phyloP scores from a whole-genome alignment of 495 filamentous ascomycete genomes.

The Xylaria cubensis region DNA sequence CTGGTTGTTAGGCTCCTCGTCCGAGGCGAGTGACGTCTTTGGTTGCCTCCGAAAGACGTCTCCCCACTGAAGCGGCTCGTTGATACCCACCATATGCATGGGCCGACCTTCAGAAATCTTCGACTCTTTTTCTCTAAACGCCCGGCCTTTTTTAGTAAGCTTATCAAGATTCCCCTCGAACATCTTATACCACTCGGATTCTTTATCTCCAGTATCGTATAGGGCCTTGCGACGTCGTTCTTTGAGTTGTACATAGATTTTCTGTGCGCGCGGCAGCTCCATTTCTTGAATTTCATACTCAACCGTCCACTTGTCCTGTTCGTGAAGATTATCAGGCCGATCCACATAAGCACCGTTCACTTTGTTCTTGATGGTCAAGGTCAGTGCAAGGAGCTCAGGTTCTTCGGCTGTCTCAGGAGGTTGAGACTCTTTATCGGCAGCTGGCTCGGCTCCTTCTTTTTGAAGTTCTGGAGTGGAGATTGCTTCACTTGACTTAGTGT shows the following conservation, averaged over 20 bases:
- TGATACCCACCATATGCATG: constrained; percentile 42
- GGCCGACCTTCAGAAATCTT: constrained; percentile 28
- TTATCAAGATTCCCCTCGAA: constrained; percentile 42
- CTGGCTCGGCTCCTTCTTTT: background rate
- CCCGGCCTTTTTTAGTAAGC: constrained; percentile 38
- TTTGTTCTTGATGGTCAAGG: constrained; percentile 71
- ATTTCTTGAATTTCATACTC: constrained; percentile 76
- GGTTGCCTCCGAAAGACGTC: constrained; percentile 38
- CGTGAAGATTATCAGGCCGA: constrained; percentile 61
- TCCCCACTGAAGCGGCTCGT: constrained; percentile 33
- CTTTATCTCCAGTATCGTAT: constrained; percentile 39
- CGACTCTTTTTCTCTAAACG: constrained; percentile 36
- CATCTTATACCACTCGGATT: constrained; percentile 48
- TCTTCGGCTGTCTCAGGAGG: constrained; percentile 19
- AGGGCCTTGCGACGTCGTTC: constrained; percentile 56
- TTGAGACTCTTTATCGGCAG: constrained; percentile 19
- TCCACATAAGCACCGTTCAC: constrained; percentile 70
- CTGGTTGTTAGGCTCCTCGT: background rate
- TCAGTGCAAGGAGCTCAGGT: constrained; percentile 65
- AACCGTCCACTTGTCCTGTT: constrained; percentile 64
- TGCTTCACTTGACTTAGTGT: constrained; percentile 16
- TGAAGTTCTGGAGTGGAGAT: background rate
- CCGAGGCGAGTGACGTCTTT: background rate
- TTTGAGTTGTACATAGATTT: constrained; percentile 58
- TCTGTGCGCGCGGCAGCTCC: constrained; percentile 41